phyloP scores from a whole-genome alignment of 371 early-diverging fungal genomes.

The Saksenaea vasiformis region DNA sequence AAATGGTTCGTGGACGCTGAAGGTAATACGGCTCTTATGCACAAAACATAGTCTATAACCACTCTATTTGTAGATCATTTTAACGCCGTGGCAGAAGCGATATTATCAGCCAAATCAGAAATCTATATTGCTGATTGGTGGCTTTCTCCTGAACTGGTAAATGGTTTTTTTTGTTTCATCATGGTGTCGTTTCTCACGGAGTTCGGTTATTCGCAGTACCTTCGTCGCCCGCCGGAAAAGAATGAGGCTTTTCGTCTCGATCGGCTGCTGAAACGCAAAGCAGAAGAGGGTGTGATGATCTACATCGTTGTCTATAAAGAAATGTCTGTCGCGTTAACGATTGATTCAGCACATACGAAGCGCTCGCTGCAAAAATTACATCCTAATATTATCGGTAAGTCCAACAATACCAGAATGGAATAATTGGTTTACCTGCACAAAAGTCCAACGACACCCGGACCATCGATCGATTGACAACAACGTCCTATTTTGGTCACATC shows the following conservation, averaged over 20 bases:
- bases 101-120: slow-evolving; percentile 69
- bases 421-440: neutral
- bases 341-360: slow-evolving; percentile 84
- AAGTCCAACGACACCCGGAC: slow-evolving; percentile 75
- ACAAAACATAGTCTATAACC: neutral
- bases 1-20: slow-evolving; percentile 85
- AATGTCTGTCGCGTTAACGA: slow-evolving; percentile 75
- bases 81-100: slow-evolving; percentile 73
- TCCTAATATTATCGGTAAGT: slow-evolving; percentile 74
- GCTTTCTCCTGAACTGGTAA: slow-evolving; percentile 49
- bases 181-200: neutral
- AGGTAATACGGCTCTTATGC: slow-evolving; percentile 25
- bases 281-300: slow-evolving; percentile 87
- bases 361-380: slow-evolving; percentile 73
- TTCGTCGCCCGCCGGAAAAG: slow-evolving; percentile 74
- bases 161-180: neutral
- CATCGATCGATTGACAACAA: slow-evolving; percentile 65
- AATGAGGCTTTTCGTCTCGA: slow-evolving; percentile 83
- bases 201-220: slow-evolving; percentile 46
- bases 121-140: slow-evolving; percentile 75
- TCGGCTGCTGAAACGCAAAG: slow-evolving; percentile 79
- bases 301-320: slow-evolving; percentile 92
- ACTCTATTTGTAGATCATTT: slow-evolving; percentile 66
- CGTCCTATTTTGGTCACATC: slow-evolving; percentile 73
- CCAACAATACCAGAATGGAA: slow-evolving; percentile 20